Percentiles rank a stretch among this genome's conserved stretches.
Evolutionary conservation across 192 early-diverging fungal species (phyloP).

Genomic region (Backusella luteola): DNA sequence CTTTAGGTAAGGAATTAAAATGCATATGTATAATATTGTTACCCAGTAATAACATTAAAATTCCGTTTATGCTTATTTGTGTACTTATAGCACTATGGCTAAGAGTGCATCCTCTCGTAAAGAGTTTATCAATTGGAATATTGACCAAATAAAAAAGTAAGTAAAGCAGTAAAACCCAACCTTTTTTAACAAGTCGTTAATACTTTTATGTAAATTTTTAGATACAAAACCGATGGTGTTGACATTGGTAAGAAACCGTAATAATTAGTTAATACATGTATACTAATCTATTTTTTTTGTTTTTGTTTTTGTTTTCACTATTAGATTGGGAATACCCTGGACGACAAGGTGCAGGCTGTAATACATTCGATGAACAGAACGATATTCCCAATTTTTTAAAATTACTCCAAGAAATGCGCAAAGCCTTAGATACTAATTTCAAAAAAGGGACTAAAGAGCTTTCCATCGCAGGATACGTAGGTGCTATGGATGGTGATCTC

Average conservation of each 20-base stretch:
- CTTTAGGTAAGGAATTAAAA: conserved; percentile 12
- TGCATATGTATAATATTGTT: background rate
- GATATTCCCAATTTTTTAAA: conserved; percentile 62
- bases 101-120: conserved; percentile 40
- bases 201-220: background rate
- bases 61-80: background rate
- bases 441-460: conserved; percentile 47
- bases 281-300: background rate
- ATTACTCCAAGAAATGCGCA: conserved; percentile 59
- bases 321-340: conserved; percentile 65
- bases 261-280: background rate
- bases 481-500: conserved; percentile 62
- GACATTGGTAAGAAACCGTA: conserved; percentile 55
- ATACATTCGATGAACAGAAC: conserved; percentile 47
- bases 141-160: conserved; percentile 43
- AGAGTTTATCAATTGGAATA: conserved; percentile 50
- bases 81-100: conserved; percentile 53
- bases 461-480: conserved; percentile 60
- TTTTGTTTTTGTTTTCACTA: background rate
- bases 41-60: background rate
- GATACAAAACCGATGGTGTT: conserved; percentile 63
- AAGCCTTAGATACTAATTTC: conserved; percentile 42
- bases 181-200: background rate
- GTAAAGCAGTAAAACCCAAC: background rate
- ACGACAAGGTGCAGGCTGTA: conserved; percentile 58